phyloP scores from a whole-genome alignment of 176 grass and related monocot genomes.

The Eleusine coracana region DNA sequence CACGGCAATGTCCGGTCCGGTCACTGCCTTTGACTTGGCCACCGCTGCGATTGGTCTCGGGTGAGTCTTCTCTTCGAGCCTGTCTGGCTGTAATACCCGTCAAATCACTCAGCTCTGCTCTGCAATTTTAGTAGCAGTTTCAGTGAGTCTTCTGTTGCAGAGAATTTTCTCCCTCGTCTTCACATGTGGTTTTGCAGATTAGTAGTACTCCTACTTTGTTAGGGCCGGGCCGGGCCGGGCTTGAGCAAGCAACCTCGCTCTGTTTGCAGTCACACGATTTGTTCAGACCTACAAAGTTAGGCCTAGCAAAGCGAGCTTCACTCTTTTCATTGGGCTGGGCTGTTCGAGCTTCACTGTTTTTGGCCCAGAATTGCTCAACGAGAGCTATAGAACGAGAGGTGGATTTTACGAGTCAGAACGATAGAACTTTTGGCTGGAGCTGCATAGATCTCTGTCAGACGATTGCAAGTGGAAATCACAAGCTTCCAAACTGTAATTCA shows the following conservation, averaged over 20 bases:
- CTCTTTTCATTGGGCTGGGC: background rate
- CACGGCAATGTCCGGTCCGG: background rate
- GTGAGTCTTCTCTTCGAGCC: background rate
- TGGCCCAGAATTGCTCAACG: background rate
- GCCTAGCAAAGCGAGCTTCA: background rate
- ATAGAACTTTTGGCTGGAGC: background rate
- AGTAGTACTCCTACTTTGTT: background rate
- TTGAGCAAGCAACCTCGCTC: background rate
- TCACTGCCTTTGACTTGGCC: conserved; percentile 18
- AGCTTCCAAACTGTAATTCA: conserved; percentile 10
- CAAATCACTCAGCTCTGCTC: background rate
- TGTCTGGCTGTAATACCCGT: background rate
- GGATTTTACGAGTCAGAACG: background rate
- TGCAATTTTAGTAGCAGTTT: too few relatives aligned
- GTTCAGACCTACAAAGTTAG: background rate
- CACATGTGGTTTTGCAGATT: background rate
- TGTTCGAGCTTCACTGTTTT: background rate
- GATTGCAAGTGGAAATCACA: background rate
- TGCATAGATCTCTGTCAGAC: background rate
- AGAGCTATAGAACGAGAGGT: background rate
- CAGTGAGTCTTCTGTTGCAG: background rate
- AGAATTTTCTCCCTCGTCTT: background rate
- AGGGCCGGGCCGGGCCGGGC: background rate
- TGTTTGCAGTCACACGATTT: background rate
- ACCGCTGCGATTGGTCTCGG: background rate